Evolutionary conservation across 106 monocot species (phyloP), one percentile per base, ranked within the genome.

Genomic region (Dendrobium officinale): DNA sequence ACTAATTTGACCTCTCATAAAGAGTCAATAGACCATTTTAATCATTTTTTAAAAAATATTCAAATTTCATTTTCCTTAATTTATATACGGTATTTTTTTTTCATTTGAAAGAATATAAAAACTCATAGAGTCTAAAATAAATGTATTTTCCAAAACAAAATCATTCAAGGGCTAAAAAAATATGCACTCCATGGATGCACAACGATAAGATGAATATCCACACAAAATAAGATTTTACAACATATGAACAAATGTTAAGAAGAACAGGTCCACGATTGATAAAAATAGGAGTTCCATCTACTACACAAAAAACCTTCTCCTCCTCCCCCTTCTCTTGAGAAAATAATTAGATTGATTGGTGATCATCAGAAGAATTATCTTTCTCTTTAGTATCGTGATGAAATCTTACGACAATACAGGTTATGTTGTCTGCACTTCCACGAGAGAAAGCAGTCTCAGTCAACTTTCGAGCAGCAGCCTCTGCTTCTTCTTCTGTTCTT

Each of bases 391-490:
- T 73, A 19, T 83, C 74, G 78, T 96, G 90, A 91, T 90, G 83
- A 81, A 96, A 96, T 81, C 90, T 86, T 29, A 96, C 91, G 8
- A 96, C 96, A 20, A 96, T 90, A 84, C 92, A 93, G 33, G 96
- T 96, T 75, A 96, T 90, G 75, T 96, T 96, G 80, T 96, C 96
- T 11, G 84, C 84, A 67, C 93, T 96, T 67, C 91, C 90, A 19
- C 88, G 87, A 24, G 92, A 84, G 56, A 85, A 92, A 37, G 96
- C 96, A 2, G 84, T 85, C 74, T 92, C 91, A 20, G 85, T 93
- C 48, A 96, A 55, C 80, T 88, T 88, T 73, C 80, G 79, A 1
- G 96, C 96, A 22, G 92, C 96, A 37, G 84, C 85, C 79, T 96
- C 86, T 22, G 96, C 87, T 66, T 86, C 87, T 74, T 96, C 93